Percentiles rank a stretch among this genome's conserved stretches.
phyloP scores from a whole-genome alignment of 306 rosid genomes.

The Spatholobus suberectus region DNA sequence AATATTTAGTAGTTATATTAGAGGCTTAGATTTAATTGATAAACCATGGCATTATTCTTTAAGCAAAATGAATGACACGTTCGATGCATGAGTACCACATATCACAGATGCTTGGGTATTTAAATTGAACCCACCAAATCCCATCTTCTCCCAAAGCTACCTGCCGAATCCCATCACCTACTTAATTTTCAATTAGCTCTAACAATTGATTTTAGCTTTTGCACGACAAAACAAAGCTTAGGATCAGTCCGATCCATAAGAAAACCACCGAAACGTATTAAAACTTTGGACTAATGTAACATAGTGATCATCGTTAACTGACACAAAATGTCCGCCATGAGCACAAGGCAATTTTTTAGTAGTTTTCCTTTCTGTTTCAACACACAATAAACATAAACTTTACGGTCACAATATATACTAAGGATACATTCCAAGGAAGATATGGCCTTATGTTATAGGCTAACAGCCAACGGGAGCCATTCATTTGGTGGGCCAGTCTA shows the following conservation, averaged over 20 bases:
- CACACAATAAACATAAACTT: conserved; percentile 17
- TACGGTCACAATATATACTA: background rate
- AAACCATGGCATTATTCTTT: background rate
- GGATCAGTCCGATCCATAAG: background rate
- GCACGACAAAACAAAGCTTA: background rate
- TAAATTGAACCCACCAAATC: background rate
- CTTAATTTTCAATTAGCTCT: conserved; percentile 1
- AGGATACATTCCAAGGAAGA: background rate
- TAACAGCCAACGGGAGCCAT: background rate
- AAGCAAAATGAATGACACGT: conserved; percentile 8
- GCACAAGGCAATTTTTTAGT: background rate
- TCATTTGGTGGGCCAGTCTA: background rate
- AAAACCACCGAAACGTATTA: background rate
- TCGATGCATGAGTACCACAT: background rate
- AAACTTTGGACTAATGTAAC: conserved; percentile 1
- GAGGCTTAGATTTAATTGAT: no score
- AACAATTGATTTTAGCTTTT: conserved; percentile 32
- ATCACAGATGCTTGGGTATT: background rate
- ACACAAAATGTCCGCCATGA: background rate
- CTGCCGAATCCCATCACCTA: conserved; percentile 14
- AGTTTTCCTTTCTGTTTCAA: background rate
- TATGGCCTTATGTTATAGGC: background rate
- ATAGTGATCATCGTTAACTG: background rate
- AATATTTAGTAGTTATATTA: background rate
- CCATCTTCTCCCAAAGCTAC: conserved; percentile 21